Evolutionary conservation across 192 early-diverging fungal species (phyloP), one percentile per base, ranked within the genome.

Genomic region (Backusella westeae): DNA sequence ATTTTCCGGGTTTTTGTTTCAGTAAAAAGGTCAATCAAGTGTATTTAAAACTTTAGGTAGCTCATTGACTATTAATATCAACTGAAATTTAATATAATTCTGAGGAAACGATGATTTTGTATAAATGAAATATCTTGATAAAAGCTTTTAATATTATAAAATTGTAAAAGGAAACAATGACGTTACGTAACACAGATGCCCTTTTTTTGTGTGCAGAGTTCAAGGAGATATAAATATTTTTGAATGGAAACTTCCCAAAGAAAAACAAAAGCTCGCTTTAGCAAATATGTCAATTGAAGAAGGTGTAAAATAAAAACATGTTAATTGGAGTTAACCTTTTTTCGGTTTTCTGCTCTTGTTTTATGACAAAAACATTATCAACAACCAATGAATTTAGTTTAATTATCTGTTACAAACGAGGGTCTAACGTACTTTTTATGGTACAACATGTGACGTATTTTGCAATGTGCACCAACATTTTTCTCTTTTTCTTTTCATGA

Each of bases 371-470:
- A 63, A 5, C 56, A 63, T 49, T 32, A 63, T 63, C 56, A 63
- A 63, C 9, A 63, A 29, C 56, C 56, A 63, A 63, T 63, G 23
- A 63, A 63, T 14, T 4, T 63, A 63, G 56, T 63, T 63, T 63
- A 63, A 63, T 63, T 63, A 29, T 10, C 26, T 63, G 56, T 63
- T 63, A 63, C 56, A 63, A 26, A 14, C 4, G 56, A 63, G 23
- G 56, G 56, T 63, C 56, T 29, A 63, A 63, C 56, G 23, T 63
- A 63, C 56, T 63, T 23, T 63, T 63, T 26, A 26, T 63, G 26
- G 56, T 63, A 63, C 9, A 63, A 63, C 56, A 26, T 63, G 56
- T 63, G 56, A 63, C 56, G 56, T 63, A 63, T 63, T 53, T 63
- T 23, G 23, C 23, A 29, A 23, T 63, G 12, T 63, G 56, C 26